phyloP scores from a whole-genome alignment of 495 filamentous ascomycete species.

The Penicillium antarcticum region DNA sequence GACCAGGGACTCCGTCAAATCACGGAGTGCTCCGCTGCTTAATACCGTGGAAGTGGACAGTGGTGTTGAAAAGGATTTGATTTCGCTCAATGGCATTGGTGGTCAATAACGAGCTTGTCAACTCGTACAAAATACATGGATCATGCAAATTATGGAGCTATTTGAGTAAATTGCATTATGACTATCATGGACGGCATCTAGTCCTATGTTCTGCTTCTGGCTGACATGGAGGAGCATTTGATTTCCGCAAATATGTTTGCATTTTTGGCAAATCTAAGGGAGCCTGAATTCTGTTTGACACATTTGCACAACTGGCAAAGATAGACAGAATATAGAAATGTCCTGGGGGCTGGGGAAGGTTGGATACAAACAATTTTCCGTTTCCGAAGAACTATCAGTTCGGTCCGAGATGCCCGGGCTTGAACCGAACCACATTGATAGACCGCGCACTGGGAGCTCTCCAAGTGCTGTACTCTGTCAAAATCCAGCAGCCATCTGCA shows the following conservation, averaged over 20 bases:
- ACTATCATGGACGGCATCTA: not conserved
- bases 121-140: no score
- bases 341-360: constrained; percentile 5
- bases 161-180: not conserved
- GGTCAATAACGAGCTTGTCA: no score
- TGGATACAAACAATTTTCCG: not conserved
- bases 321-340: not conserved
- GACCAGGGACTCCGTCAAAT: constrained; percentile 49
- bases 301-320: constrained; percentile 1
- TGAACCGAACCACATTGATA: not conserved
- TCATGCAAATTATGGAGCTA: not conserved
- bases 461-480: not conserved
- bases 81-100: not conserved
- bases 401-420: not conserved
- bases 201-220: not conserved
- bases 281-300: not conserved
- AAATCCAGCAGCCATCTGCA: not conserved
- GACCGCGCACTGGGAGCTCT: not conserved
- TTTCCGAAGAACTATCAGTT: not conserved
- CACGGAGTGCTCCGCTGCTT: constrained; percentile 38
- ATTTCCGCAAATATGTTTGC: constrained; percentile 11
- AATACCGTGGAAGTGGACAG: constrained; percentile 44
- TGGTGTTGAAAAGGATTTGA: constrained; percentile 34
- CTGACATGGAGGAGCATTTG: not conserved
- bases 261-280: constrained; percentile 7